These are phyloP conservation scores for Clarireedia monteithiana DNA, from an alignment of 2,329 filamentous ascomycete genomes.

Conservation along the genomic window DNA sequence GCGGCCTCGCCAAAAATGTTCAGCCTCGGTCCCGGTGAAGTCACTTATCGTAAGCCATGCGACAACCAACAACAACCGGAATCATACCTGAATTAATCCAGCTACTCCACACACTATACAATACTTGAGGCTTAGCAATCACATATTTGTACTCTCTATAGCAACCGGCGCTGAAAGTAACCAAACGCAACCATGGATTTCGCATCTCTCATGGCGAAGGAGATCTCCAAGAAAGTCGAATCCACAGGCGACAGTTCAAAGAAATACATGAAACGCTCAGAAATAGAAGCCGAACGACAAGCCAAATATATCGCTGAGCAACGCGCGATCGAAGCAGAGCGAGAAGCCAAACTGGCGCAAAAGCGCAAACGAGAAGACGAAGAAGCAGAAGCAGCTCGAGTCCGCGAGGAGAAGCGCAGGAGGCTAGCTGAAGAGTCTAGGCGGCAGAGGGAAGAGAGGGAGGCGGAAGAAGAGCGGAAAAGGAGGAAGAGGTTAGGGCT, in stretches of 20 bases:
- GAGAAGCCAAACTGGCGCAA: constrained; percentile 58
- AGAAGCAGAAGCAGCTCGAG: constrained; percentile 58
- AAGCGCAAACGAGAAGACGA: constrained; percentile 92
- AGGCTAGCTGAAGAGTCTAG: constrained; percentile 75
- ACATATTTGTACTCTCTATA: not conserved
- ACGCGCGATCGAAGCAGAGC: constrained; percentile 61
- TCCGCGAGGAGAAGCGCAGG: constrained; percentile 74
- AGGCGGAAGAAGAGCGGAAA: constrained; percentile 62
- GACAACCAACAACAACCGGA: no score
- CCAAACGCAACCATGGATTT: constrained; percentile 69
- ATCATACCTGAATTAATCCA: no score
- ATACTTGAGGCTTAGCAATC: not conserved
- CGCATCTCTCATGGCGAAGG: constrained; percentile 83
- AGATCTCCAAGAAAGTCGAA: constrained; percentile 75
- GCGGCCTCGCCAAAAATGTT: constrained; percentile 11
- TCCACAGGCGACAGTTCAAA: constrained; percentile 37
- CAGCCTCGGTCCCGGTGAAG: constrained; percentile 1
- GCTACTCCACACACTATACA: no score
- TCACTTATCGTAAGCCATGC: no score
- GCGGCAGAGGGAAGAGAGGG: constrained; percentile 60
- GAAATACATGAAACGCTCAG: constrained; percentile 80
- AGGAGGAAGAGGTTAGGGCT: constrained; percentile 72
- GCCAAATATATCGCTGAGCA: constrained; percentile 79
- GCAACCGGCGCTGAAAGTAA: not conserved
- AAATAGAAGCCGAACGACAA: constrained; percentile 75